Percentiles rank a stretch among this genome's conserved stretches.
Conservation (phyloP, 202 grass and related monocot species). For the Cymbopogon flexuosus region DNA sequence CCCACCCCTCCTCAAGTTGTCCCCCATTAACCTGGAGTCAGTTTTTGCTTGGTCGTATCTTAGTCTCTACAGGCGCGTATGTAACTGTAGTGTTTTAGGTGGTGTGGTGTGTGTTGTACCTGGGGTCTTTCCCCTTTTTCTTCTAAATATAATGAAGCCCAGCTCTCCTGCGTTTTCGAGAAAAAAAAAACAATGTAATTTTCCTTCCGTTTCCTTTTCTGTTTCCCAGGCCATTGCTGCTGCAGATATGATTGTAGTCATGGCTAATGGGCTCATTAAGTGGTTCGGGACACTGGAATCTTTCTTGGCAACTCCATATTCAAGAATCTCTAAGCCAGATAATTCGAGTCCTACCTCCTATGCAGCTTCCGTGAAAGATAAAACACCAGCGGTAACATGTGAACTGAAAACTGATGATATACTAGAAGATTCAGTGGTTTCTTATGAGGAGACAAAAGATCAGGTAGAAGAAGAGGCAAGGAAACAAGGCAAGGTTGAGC, state of each 20-base stretch:
- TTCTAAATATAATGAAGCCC: too few relatives aligned
- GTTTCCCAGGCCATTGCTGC: conserved; percentile 63
- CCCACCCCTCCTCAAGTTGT: too few relatives aligned
- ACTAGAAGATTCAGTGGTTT: conserved; percentile 31
- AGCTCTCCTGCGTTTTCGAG: too few relatives aligned
- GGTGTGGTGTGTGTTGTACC: too few relatives aligned
- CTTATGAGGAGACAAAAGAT: conserved; percentile 40
- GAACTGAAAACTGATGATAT: conserved; percentile 35
- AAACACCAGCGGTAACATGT: conserved; percentile 14
- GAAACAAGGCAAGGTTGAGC: conserved; percentile 87
- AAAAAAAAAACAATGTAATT: not conserved
- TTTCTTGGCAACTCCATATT: conserved; percentile 66
- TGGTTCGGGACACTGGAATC: conserved; percentile 65
- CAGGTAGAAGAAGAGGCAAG: conserved; percentile 54
- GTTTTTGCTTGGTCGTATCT: too few relatives aligned
- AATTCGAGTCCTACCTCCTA: conserved; percentile 41
- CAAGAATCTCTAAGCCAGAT: conserved; percentile 48
- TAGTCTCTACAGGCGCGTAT: too few relatives aligned
- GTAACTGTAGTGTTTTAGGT: too few relatives aligned
- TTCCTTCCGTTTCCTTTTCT: conserved; percentile 20
- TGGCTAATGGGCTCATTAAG: conserved; percentile 63
- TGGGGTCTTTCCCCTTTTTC: too few relatives aligned
- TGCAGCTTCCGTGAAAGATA: conserved; percentile 43
- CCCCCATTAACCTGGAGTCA: too few relatives aligned
- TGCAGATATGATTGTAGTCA: conserved; percentile 84